Conservation (phyloP, 352 stramenopile species). For the Phytophthora kernoviae region DNA sequence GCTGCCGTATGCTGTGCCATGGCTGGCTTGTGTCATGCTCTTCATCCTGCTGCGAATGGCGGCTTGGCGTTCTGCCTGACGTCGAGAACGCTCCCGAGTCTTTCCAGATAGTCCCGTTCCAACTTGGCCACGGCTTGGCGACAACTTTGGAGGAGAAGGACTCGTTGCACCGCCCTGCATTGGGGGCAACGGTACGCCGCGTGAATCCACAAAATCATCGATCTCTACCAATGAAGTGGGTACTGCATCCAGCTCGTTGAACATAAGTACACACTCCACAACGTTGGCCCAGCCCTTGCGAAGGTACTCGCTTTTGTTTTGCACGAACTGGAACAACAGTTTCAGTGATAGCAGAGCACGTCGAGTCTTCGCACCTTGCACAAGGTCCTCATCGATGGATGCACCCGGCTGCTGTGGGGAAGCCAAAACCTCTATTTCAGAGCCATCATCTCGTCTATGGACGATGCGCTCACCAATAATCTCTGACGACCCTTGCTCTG, state of each 20-base stretch:
- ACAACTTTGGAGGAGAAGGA: conserved; percentile 40
- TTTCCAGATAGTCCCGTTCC: conserved; percentile 78
- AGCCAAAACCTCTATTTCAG: conserved; percentile 47
- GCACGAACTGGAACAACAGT: conserved; percentile 84
- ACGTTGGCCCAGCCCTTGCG: conserved; percentile 82
- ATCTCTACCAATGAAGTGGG: conserved; percentile 89
- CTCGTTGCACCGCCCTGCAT: conserved; percentile 48
- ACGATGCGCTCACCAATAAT: conserved; percentile 35
- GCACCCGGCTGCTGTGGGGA: conserved; percentile 16
- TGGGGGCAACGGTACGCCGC: conserved; percentile 78
- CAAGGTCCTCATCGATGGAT: conserved; percentile 53
- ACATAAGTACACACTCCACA: conserved; percentile 87
- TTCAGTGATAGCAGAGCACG: conserved; percentile 79
- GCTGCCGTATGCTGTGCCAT: conserved; percentile 50
- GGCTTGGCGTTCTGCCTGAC: conserved; percentile 79
- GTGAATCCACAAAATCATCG: conserved; percentile 87
- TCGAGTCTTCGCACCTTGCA: conserved; percentile 76
- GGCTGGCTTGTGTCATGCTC: conserved; percentile 64
- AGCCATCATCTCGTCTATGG: conserved; percentile 35
- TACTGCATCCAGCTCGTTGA: conserved; percentile 87
- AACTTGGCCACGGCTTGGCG: conserved; percentile 29
- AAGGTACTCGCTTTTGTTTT: conserved; percentile 80
- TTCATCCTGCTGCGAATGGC: conserved; percentile 85
- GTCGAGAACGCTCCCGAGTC: conserved; percentile 74
- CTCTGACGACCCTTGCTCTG: conserved; percentile 18